Evolutionary conservation across 2,329 filamentous ascomycete species (phyloP).

Genomic region (Trichocomaceae sp.): DNA sequence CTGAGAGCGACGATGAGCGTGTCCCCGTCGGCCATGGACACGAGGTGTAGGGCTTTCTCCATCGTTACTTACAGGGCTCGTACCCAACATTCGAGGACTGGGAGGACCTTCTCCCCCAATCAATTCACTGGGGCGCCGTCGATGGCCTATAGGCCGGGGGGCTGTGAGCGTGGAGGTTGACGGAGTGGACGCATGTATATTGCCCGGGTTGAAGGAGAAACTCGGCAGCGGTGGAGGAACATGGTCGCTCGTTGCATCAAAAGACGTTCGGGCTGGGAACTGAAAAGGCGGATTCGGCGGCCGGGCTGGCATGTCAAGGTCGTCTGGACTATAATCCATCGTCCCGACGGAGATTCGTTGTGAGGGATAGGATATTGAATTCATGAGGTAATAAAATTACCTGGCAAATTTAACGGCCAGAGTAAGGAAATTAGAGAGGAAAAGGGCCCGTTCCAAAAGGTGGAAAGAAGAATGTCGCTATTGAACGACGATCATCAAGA

Average conservation of each 20-base stretch:
- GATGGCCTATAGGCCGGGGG: constrained; percentile 54
- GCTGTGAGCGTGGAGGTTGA: constrained; percentile 49
- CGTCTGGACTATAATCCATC: constrained; percentile 11
- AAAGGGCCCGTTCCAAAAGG: background rate
- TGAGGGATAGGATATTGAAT: constrained; percentile 5
- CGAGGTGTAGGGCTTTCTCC: constrained; percentile 30
- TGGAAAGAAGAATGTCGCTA: background rate
- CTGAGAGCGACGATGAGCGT: constrained; percentile 72
- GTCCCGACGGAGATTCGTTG: constrained; percentile 6
- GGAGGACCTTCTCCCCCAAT: constrained; percentile 58
- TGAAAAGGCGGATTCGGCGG: constrained; percentile 9
- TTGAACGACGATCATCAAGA: background rate
- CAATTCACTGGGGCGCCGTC: constrained; percentile 77
- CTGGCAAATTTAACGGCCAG: background rate
- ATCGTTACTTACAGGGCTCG: constrained; percentile 18
- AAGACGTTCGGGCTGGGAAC: constrained; percentile 7
- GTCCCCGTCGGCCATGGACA: constrained; percentile 56
- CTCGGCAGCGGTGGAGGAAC: constrained; percentile 28
- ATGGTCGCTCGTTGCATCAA: constrained; percentile 28
- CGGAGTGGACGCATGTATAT: constrained; percentile 38
- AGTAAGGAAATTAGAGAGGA: background rate
- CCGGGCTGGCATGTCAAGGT: background rate
- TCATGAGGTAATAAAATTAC: background rate
- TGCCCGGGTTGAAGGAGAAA: constrained; percentile 34
- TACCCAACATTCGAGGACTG: constrained; percentile 59